Evolutionary conservation across 352 stramenopile species (phyloP), one percentile per base, ranked within the genome.

Genomic region (Phytopythium kandeliae): DNA sequence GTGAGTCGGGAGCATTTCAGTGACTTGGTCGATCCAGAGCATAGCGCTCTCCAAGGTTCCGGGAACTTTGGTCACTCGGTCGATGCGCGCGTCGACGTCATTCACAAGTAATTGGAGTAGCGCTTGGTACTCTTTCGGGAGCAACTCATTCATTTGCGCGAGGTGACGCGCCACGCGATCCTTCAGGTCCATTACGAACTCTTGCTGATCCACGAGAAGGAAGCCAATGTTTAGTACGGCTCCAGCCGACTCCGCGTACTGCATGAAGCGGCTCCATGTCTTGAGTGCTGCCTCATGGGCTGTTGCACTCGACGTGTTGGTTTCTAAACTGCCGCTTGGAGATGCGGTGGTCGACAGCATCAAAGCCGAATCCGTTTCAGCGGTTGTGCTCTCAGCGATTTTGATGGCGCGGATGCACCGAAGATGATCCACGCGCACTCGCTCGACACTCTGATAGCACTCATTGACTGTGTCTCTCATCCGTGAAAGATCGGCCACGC

Each of bases 31-130:
- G 12, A 89, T 40, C 78, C 78, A 89, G 10, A 47, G 21, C 30
- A 60, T 67, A 7, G 71, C 74, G 42, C 80, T 77, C 24, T 53
- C 36, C 6, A 89, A 62, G 11, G 50, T 85, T 1, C 60, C 83
- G 0, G 78, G 76, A 19, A 89, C 85, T 21, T 69, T 80, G 10
- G 72, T 87, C 12, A 87, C 63, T 13, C 63, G 62, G 7, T 87
- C 74, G n/a, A 86, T 74, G 1, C 65, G 54, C 17, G 62, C 67
- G 45, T 84, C 72, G 9, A 85, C 64, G 36, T 85, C 74, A 7
- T 51, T n/a, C 24, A 89, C 37, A 19, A 87, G 49, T 36, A 67
- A 67, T 4, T 49, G 48, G 6, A 87, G 42, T 26, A 85, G 73
- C 16, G 71, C 60, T 31, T 70, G 60, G 46, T 89, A 89, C 6